Evolutionary conservation across 2,329 filamentous ascomycete genomes (phyloP).

Genomic region (Huntiella bhutanensis): DNA sequence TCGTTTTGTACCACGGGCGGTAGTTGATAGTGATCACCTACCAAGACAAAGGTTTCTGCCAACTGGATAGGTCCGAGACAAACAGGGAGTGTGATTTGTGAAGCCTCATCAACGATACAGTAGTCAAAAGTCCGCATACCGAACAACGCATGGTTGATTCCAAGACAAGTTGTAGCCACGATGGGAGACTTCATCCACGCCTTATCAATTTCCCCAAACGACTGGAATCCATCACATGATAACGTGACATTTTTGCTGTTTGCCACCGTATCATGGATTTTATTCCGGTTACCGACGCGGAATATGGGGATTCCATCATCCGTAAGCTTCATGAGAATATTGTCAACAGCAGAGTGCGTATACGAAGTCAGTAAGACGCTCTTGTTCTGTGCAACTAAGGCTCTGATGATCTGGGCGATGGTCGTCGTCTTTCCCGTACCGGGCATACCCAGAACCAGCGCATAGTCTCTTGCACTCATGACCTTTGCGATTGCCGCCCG

Average conservation of each 20-base stretch:
- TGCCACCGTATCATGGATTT: constrained; percentile 74
- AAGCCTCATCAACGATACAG: constrained; percentile 95
- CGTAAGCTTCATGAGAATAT: constrained; percentile 83
- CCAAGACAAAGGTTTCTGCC: constrained; percentile 80
- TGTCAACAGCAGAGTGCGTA: constrained; percentile 94
- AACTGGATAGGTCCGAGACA: constrained; percentile 87
- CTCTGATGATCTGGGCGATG: constrained; percentile 89
- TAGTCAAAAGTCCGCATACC: constrained; percentile 84
- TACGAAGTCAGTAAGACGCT: constrained; percentile 87
- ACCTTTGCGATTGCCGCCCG: constrained; percentile 77
- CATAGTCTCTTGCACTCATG: constrained; percentile 88
- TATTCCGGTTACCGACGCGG: constrained; percentile 66
- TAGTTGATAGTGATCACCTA: constrained; percentile 91
- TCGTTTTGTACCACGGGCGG: constrained; percentile 89
- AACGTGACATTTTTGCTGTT: constrained; percentile 37
- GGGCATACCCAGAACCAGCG: constrained; percentile 94
- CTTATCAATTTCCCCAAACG: constrained; percentile 65
- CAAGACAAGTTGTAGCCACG: constrained; percentile 86
- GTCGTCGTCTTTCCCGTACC: constrained; percentile 97
- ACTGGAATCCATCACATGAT: constrained; percentile 51
- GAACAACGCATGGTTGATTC: constrained; percentile 78
- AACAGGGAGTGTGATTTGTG: constrained; percentile 88
- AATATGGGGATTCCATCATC: constrained; percentile 60
- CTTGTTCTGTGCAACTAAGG: constrained; percentile 73
- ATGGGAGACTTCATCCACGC: constrained; percentile 75